Base-by-base conservation (phyloP, 1,284 basidiomycete species). In the Irpex sp. region DNA sequence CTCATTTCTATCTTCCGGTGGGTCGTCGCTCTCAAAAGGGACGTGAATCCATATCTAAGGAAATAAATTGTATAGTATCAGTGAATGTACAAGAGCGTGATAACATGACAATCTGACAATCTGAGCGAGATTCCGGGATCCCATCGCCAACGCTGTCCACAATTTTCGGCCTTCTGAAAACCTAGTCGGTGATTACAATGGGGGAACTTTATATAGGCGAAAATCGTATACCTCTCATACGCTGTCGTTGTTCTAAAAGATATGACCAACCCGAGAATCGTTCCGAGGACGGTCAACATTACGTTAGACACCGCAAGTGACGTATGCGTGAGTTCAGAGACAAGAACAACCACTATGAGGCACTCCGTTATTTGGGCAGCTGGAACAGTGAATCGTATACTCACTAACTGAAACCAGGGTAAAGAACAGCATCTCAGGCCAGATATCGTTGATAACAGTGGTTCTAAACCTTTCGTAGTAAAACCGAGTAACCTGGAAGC, bases 31-130 rank as follows among this genome's bases (percentile, higher is more conserved):
- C 11, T 84, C 79, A 19, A 72, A 74, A 3, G 85, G 79, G 9
- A 85, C 78, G 67, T 89, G 86, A 33, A 88, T 77, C 87, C 87
- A 89, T 59, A 89, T 80, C 82, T 87, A 65, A 26, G 8, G n/a
- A 6, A 43, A 49, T 46, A 8, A 35, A 5, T 37, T 26, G 51
- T 11, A 57, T 8, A 26, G 26, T 26, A 26, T 26, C 26, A 26
- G 61, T 26, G 39, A 3, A 9, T 8, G 39, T 11, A 43, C 4
- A 15, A 4, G 15, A 50, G n/a, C 6, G 8, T 31, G 50, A 21
- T 19, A 51, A 59, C 2, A 46, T 33, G n/a, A 9, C 39, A 46
- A 8, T 68, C 73, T 63, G 64, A 84, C 85, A 71, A 82, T 75
- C 67, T 83, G 81, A 4, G 82, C 82, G 47, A 86, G 69, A 67